These are phyloP conservation scores for Lachancea mirantina DNA, from an alignment of 805 yeast genomes.

Conservation along the genomic window DNA sequence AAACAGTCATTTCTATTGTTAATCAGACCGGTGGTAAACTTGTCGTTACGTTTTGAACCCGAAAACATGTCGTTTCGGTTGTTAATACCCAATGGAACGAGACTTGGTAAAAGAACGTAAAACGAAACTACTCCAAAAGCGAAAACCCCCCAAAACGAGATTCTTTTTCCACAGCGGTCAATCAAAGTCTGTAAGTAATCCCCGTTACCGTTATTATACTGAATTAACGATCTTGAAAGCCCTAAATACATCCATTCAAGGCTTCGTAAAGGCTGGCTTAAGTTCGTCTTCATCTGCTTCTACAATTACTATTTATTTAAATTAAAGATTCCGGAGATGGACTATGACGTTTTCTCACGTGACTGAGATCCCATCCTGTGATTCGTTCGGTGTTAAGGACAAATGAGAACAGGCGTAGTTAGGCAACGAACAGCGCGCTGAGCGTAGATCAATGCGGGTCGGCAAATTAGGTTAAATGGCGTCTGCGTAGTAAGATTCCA, in stretches of 20 bases:
- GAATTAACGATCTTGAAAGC: conserved; percentile 8
- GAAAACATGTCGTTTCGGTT: conserved; percentile 16
- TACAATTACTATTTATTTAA: too few relatives aligned
- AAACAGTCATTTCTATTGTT: conserved; percentile 86
- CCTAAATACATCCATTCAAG: conserved; percentile 8
- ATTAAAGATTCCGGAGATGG: too few relatives aligned
- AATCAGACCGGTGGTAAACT: conserved; percentile 71
- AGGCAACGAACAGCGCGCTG: too few relatives aligned
- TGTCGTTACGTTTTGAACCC: conserved; percentile 50
- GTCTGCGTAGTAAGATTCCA: too few relatives aligned
- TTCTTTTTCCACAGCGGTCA: conserved; percentile 14
- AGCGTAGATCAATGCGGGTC: too few relatives aligned
- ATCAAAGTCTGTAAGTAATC: conserved; percentile 14
- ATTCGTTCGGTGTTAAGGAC: too few relatives aligned
- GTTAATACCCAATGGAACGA: conserved; percentile 9
- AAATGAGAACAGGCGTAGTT: too few relatives aligned
- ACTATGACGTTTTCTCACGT: too few relatives aligned
- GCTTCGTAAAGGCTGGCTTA: too few relatives aligned
- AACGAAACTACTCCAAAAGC: conserved; percentile 13
- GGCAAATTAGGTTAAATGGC: too few relatives aligned
- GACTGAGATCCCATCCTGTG: too few relatives aligned
- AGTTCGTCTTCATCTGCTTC: too few relatives aligned
- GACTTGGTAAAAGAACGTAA: conserved; percentile 17
- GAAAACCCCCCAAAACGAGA: conserved; percentile 9
- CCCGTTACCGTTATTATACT: conserved; percentile 14